Evolutionary conservation across 116 monocot genomes (phyloP).

Genomic region (Posidonia oceanica): DNA sequence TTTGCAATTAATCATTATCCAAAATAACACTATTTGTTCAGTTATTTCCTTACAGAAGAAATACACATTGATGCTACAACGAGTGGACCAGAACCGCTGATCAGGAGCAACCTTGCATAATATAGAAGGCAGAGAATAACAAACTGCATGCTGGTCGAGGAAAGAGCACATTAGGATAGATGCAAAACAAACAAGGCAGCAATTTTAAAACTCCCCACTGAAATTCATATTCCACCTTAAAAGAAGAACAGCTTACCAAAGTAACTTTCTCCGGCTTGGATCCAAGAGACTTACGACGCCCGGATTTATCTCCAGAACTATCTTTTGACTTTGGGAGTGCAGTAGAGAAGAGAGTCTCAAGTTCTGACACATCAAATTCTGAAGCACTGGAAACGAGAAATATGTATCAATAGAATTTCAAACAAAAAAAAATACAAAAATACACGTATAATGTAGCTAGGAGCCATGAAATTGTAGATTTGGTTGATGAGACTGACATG

Average conservation of each 20-base stretch:
- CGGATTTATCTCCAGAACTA: constrained; percentile 44
- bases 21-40: not conserved
- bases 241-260: constrained; percentile 43
- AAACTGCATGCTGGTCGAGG: too few relatives aligned
- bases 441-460: not conserved
- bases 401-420: not conserved
- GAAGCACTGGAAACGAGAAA: constrained; percentile 40
- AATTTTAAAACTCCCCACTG: not conserved
- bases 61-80: too few relatives aligned
- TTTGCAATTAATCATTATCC: not conserved
- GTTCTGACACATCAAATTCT: constrained; percentile 97
- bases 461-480: not conserved
- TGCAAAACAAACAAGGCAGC: not conserved
- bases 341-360: constrained; percentile 84
- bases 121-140: too few relatives aligned
- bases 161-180: not conserved
- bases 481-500: not conserved
- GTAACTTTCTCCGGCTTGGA: constrained; percentile 91
- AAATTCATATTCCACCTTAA: not conserved
- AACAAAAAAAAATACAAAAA: constrained; percentile 8
- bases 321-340: constrained; percentile 54
- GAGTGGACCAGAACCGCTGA: too few relatives aligned
- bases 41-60: not conserved
- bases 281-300: constrained; percentile 49
- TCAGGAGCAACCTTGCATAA: too few relatives aligned